These are phyloP conservation scores for Diophrys sp. DNA, from an alignment of 73 alveolate genomes.

Conservation along the genomic window DNA sequence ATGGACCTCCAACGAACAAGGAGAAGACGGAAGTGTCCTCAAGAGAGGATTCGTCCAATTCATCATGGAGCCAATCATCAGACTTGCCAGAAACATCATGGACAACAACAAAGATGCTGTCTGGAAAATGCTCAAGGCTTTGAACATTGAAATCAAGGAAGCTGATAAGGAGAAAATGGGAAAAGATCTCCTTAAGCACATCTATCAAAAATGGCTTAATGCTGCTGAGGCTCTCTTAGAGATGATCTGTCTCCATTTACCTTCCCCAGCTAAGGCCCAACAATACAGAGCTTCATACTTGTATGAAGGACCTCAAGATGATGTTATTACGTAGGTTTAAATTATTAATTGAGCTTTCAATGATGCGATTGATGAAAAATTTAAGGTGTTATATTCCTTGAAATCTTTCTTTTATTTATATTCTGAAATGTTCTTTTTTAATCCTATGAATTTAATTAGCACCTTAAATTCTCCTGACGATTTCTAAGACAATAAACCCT, in stretches of 20 bases:
- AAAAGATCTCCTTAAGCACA: slow-evolving; percentile 57
- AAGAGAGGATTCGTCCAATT: slow-evolving; percentile 94
- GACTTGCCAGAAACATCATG: slow-evolving; percentile 85
- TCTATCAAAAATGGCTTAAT: slow-evolving; percentile 91
- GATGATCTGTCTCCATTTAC: slow-evolving; percentile 97
- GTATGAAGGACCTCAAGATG: slow-evolving; percentile 99
- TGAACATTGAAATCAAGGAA: slow-evolving; percentile 65
- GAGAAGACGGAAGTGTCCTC: slow-evolving; percentile 72
- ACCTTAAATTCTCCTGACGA: no score
- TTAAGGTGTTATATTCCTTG: no score
- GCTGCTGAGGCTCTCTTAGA: slow-evolving; percentile 98
- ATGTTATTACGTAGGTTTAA: slow-evolving; percentile 93
- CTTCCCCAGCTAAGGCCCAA: slow-evolving; percentile 97
- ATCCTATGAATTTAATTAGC: no score
- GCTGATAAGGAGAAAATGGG: slow-evolving; percentile 66
- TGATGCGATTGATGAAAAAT: no score
- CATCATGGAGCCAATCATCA: slow-evolving; percentile 96
- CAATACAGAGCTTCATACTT: slow-evolving; percentile 97
- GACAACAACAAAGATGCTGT: slow-evolving; percentile 87
- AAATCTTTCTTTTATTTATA: no score
- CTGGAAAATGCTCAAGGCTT: slow-evolving; percentile 74
- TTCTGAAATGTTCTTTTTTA: no score
- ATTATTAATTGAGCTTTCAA: no score
- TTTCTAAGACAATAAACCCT: no score
- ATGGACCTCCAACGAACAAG: slow-evolving; percentile 81